Base-by-base conservation (phyloP, 164 flowering plant species). In the Vitis rotundifolia region DNA sequence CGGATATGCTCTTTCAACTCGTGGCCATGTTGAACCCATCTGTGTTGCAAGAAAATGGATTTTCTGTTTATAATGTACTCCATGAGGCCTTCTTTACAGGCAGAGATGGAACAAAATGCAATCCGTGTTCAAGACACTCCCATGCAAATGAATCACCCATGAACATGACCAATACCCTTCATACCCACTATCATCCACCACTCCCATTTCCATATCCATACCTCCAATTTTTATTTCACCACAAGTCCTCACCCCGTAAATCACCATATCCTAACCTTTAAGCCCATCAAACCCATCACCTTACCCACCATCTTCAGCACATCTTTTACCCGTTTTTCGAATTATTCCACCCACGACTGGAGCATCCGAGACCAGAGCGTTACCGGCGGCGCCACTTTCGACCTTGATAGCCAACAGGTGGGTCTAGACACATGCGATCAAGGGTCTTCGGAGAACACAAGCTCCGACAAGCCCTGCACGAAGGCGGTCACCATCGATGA, bases 11-110 rank as follows among this genome's bases (percentile, higher is more conserved):
- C 22, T 94, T 94, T 79, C 99, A 95, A 82, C 96, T 95, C 64
- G 96, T 95, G 59, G 92, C 99, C 37, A 90, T 92, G 98, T 85
- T 95, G 80, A 92, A 91, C 68, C 99, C 99, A 37, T 86, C 97
- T 65, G 93, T 95, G 63, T 75, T 95, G 82, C 93, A 81, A 83
- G 85, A 90, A 72, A 88, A 87, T 81, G 86, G 85, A 16, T 97
- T 95, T 70, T 92, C 96, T 19, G 99, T 95, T 44, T 95, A 91
- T 69, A 88, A 82, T 73, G 79, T 90, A 49, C 74, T 90, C 15
- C 99, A 95, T n/a, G n/a, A n/a, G n/a, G n/a, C n/a, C n/a, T n/a
- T n/a, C n/a, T n/a, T n/a, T n/a, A n/a, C n/a, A 91, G 97, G 98
- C 90, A 47, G 91, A 92, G 99, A n/a, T n/a, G n/a, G n/a, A n/a